phyloP scores from a whole-genome alignment of 441 rosid genomes.

The Adansonia gregorii region DNA sequence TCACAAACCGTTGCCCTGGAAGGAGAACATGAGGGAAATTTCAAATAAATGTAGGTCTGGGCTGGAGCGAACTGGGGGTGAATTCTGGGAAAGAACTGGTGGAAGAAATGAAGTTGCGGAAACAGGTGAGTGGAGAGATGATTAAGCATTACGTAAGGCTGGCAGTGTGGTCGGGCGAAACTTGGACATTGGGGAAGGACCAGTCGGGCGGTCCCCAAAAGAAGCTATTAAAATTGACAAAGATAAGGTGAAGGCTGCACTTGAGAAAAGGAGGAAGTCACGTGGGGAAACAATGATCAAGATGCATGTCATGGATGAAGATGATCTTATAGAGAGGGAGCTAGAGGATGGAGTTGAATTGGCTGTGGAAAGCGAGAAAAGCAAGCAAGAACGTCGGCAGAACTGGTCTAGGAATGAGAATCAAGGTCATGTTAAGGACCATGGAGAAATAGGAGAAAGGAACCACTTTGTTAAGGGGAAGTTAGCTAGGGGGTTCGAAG shows the following conservation, averaged over 20 bases:
- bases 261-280: no score
- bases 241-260: slow-evolving; percentile 36
- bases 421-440: no score
- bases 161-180: slow-evolving; percentile 39
- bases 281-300: no score
- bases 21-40: slow-evolving; percentile 43
- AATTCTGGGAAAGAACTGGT: slow-evolving; percentile 44
- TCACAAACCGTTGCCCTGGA: slow-evolving; percentile 36
- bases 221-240: slow-evolving; percentile 74
- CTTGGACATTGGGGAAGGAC: slow-evolving; percentile 56
- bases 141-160: slow-evolving; percentile 37
- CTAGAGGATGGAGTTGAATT: no score
- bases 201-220: slow-evolving; percentile 69
- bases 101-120: slow-evolving; percentile 48
- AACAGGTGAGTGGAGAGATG: slow-evolving; percentile 54
- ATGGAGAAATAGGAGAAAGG: no score
- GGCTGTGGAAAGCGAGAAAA: no score
- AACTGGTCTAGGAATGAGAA: no score
- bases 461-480: no score
- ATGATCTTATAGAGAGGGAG: no score
- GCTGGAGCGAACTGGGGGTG: slow-evolving; percentile 43
- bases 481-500: no score
- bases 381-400: no score
- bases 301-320: no score
- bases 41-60: slow-evolving; percentile 42